Base-by-base conservation (phyloP, 805 yeast species). In the Blastobotrys terrestris region DNA sequence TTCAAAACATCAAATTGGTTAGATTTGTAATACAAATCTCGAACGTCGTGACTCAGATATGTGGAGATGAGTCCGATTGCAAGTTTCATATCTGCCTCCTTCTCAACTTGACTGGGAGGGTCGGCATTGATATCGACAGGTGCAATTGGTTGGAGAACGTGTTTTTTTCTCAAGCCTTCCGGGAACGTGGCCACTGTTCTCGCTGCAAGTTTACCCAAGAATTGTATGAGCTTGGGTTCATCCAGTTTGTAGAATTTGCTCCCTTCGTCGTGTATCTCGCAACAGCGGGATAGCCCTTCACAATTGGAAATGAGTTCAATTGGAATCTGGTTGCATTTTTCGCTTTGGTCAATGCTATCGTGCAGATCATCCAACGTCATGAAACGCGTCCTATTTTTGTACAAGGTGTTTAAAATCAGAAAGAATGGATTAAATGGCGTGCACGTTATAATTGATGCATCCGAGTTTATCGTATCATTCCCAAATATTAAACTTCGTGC, bases 341-440 rank as follows among this genome's bases (percentile, higher is more conserved):
- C n/a, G n/a, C n/a, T n/a, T n/a, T n/a, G n/a, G n/a, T 53, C 51
- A 45, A 44, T 18, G 14, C 57, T 46, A 39, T 65, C 68, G 20
- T 61, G 61, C 39, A 67, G 44, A 20, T 61, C 52, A 19, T 64
- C 68, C 31, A 58, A 46, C 3, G 67, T 63, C 41, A 66, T 51
- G 21, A 55, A 54, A 31, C 56, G 53, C 13, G 22, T 14, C 13
- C 56, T 43, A 46, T 57, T 49, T 14, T 15, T 50, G 44, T 45
- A 55, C 13, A 67, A 54, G 3, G 58, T 54, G 1, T 58, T 58
- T 16, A 67, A 48, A 1, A 63, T 49, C 7, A 67, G 49, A 50
- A 58, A 65, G 11, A 64, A 35, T 1, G 67, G 63, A 47, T 65
- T 58, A 14, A 66, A 46, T 1, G 68, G 66, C 6, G 64, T 58